Evolutionary conservation across 1,139 yeast species (phyloP), one percentile per base, ranked within the genome.

Genomic region (Spathaspora jeffriesii): DNA sequence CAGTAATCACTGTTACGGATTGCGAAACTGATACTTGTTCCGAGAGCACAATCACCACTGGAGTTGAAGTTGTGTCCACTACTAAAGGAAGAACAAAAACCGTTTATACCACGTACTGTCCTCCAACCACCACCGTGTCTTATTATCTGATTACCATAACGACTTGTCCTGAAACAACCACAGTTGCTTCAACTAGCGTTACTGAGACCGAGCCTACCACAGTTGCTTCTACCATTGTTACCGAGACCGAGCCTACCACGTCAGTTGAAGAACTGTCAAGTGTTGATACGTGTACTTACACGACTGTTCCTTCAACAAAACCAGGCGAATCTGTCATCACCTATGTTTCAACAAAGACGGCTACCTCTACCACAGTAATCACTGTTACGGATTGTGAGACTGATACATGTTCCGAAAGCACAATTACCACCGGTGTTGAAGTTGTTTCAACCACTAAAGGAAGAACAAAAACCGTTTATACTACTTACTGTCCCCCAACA

Each of bases 371-470:
- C 20, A 40, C 46, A 18, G 50, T 59, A 17, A 49, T 64, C 45
- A 60, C 67, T 49, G 53, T 63, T 48, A 61, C 71, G 34, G 42
- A 53, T 15, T 58, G 62, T 46, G 47, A 47, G 3, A 42, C 45
- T 8, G 28, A 47, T 22, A 44, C 34, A 14, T 61, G 64, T 48
- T 30, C 42, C 3, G 43, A 53, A 43, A 57, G 56, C 38, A 55
- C 66, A 27, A 57, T 60, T 22, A 55, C 66, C 32, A 66, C 74
- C 6, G 73, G 71, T 32, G 47, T 54, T 22, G 50, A 50, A 11
- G 46, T 49, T 6, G 47, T 53, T 8, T 53, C 57, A n/a, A 38
- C 48, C 5, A 48, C 51, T 10, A 39, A 43, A 13, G 48, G 46
- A 10, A 56, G 53, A 15, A 44, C 48, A n/a, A 48, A 48, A 37